phyloP scores from a whole-genome alignment of 2,329 filamentous ascomycete genomes.

The Neocucurbitaria cava region DNA sequence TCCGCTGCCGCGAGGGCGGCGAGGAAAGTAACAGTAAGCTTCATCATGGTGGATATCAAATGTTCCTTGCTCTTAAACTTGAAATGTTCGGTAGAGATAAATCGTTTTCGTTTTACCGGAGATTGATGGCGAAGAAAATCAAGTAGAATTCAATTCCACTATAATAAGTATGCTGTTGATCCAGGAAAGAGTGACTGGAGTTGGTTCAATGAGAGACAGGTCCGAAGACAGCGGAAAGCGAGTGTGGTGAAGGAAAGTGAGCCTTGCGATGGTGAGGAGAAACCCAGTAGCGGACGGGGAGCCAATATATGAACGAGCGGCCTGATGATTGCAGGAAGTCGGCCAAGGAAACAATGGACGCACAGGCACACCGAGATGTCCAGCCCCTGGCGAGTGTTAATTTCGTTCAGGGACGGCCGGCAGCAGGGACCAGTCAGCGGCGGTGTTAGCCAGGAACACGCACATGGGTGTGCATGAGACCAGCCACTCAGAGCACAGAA shows the following conservation, averaged over 20 bases:
- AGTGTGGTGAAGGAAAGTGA: slow-evolving; percentile 43
- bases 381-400: slow-evolving; percentile 44
- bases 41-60: slow-evolving; percentile 30
- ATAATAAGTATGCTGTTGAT: slow-evolving; percentile 23
- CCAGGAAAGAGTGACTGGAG: slow-evolving; percentile 50
- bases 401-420: slow-evolving; percentile 41
- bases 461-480: slow-evolving; percentile 20
- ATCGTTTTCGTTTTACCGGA: slow-evolving; percentile 20
- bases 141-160: slow-evolving; percentile 43
- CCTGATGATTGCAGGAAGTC: slow-evolving; percentile 34
- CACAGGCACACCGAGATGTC: slow-evolving; percentile 24
- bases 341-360: slow-evolving; percentile 34
- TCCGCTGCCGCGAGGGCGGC: slow-evolving; percentile 40
- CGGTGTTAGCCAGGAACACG: slow-evolving; percentile 33
- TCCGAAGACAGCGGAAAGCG: slow-evolving; percentile 44
- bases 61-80: slow-evolving; percentile 34
- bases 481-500: slow-evolving; percentile 29
- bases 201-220: slow-evolving; percentile 42
- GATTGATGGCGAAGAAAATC: slow-evolving; percentile 32
- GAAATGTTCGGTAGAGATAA: slow-evolving; percentile 8
- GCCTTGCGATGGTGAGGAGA: slow-evolving; percentile 44
- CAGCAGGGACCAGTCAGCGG: slow-evolving; percentile 35
- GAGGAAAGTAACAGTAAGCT: slow-evolving; percentile 44
- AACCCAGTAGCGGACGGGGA: slow-evolving; percentile 15
- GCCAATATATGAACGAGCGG: slow-evolving; percentile 44